These are phyloP conservation scores for Linnemannia elongata DNA, from an alignment of 192 early-diverging fungal species.

Conservation along the genomic window DNA sequence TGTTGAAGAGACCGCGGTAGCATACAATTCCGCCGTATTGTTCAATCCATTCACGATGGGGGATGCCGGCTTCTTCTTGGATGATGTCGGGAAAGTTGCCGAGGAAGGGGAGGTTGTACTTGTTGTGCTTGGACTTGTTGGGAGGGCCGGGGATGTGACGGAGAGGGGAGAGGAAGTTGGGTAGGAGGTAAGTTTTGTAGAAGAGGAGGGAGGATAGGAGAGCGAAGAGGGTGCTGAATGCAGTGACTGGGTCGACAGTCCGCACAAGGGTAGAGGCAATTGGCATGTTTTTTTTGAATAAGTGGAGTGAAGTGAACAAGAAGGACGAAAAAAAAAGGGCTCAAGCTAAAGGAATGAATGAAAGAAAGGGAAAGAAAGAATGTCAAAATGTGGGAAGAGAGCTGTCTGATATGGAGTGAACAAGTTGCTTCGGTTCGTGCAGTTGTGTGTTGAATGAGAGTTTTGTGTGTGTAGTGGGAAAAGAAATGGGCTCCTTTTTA, in stretches of 20 bases:
- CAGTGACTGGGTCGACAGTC: constrained; percentile 20
- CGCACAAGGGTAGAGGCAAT: constrained; percentile 19
- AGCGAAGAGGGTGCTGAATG: constrained; percentile 16
- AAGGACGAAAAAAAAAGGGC: too few relatives aligned
- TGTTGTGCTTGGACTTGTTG: constrained; percentile 48
- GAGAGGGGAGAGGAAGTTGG: constrained; percentile 57
- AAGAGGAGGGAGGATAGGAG: constrained; percentile 50
- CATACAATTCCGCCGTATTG: constrained; percentile 64
- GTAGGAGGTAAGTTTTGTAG: constrained; percentile 54
- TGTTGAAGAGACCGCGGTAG: constrained; percentile 63
- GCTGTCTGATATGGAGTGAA: too few relatives aligned
- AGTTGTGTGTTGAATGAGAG: too few relatives aligned
- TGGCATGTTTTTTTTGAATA: constrained; percentile 13
- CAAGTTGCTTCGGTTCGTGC: too few relatives aligned
- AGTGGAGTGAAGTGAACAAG: not conserved
- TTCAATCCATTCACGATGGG: constrained; percentile 62
- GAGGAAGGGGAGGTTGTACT: constrained; percentile 51
- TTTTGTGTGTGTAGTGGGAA: too few relatives aligned
- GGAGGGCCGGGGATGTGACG: constrained; percentile 66
- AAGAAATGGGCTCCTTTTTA: too few relatives aligned
- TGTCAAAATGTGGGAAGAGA: not conserved
- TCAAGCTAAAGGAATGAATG: not conserved
- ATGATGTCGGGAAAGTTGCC: constrained; percentile 64
- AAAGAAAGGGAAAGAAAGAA: not conserved
- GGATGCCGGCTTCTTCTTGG: constrained; percentile 56